phyloP scores from a whole-genome alignment of 495 filamentous ascomycete species.

The Monascus purpureus region DNA sequence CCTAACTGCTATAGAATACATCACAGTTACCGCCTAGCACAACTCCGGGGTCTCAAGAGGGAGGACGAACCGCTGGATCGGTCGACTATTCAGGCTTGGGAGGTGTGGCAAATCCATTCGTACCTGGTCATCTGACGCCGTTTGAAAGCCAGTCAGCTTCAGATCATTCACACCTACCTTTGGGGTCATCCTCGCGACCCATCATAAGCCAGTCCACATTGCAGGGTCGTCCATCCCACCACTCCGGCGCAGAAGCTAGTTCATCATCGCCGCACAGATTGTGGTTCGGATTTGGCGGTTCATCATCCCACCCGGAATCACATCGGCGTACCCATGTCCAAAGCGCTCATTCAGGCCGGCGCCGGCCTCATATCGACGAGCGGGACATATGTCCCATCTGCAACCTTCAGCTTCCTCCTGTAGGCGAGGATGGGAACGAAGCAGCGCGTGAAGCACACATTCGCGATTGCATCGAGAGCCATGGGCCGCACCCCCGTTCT shows the following conservation, averaged over 20 bases:
- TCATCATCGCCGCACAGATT: constrained; percentile 1
- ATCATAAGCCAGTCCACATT: constrained; percentile 1
- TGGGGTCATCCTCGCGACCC: constrained; percentile 1
- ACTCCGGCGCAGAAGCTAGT: constrained; percentile 1
- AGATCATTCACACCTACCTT: constrained; percentile 12
- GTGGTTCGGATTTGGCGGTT: not conserved
- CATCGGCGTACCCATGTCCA: not conserved
- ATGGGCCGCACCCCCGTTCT: constrained; percentile 11
- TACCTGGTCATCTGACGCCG: too few relatives aligned
- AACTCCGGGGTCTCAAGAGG: too few relatives aligned
- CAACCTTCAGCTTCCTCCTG: constrained; percentile 56
- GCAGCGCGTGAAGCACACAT: constrained; percentile 63
- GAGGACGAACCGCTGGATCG: constrained; percentile 13
- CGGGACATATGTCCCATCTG: constrained; percentile 90
- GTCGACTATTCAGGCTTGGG: constrained; percentile 8
- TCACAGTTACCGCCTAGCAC: too few relatives aligned
- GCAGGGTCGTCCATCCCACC: constrained; percentile 1
- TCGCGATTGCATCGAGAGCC: constrained; percentile 50
- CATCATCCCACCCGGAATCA: not conserved
- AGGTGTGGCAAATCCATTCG: constrained; percentile 6
- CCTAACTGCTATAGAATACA: too few relatives aligned
- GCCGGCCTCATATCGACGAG: constrained; percentile 41
- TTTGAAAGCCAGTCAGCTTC: too few relatives aligned
- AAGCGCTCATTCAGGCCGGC: constrained; percentile 3
- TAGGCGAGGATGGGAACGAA: constrained; percentile 44